Evolutionary conservation across 345 rosid species (phyloP).

Genomic region (Pistacia integerrima): DNA sequence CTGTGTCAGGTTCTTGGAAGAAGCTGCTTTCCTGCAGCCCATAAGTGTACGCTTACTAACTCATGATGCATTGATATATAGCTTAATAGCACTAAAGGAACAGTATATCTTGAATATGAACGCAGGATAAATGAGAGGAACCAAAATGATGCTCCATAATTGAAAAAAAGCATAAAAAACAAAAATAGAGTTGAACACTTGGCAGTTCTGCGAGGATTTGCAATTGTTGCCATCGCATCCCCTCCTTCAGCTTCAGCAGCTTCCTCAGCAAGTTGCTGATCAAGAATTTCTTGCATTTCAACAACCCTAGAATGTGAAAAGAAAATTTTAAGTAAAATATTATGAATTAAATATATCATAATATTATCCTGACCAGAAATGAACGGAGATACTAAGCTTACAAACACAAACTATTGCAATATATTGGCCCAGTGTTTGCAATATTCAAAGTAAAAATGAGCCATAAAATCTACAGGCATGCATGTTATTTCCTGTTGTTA

Average conservation of each 20-base stretch:
- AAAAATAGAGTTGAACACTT: slow-evolving; percentile 42
- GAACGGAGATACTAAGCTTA: background rate
- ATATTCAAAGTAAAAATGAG: background rate
- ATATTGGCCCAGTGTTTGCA: background rate
- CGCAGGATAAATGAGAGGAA: background rate
- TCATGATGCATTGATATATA: background rate
- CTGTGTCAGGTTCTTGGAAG: slow-evolving; percentile 64
- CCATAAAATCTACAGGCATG: background rate
- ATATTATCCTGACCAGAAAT: background rate
- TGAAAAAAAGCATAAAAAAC: background rate
- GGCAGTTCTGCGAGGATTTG: slow-evolving; percentile 90
- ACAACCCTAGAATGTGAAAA: slow-evolving; percentile 66
- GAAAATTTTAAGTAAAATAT: background rate
- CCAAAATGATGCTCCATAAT: slow-evolving; percentile 7
- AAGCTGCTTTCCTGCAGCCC: slow-evolving; percentile 63
- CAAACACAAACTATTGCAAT: background rate
- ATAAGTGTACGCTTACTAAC: slow-evolving; percentile 16
- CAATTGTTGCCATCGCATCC: slow-evolving; percentile 85
- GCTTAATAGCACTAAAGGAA: background rate
- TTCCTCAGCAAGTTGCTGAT: slow-evolving; percentile 96
- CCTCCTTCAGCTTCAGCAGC: slow-evolving; percentile 99
- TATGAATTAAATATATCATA: background rate
- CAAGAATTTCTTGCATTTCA: slow-evolving; percentile 99
- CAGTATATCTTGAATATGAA: background rate
- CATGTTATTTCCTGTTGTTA: too few species aligned